phyloP scores from a whole-genome alignment of 345 rosid genomes.

The Ceriops decandra region DNA sequence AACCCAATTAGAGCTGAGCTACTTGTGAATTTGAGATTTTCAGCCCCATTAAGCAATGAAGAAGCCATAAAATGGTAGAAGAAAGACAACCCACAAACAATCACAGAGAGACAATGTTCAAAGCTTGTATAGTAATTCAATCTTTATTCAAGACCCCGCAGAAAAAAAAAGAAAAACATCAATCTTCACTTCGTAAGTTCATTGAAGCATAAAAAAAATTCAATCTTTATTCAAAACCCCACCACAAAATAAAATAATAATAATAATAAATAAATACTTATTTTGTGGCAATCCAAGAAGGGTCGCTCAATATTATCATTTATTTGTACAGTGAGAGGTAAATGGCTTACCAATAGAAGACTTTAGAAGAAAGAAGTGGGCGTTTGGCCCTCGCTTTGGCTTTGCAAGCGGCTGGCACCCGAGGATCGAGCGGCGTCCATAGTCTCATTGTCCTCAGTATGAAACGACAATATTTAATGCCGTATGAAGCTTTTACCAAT shows the following conservation, averaged over 20 bases:
- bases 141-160: too few relatives aligned
- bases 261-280: too few relatives aligned
- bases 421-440: background rate
- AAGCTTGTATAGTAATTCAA: too few relatives aligned
- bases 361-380: too few relatives aligned
- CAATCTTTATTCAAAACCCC: too few relatives aligned
- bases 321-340: background rate
- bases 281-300: too few relatives aligned
- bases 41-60: constrained; percentile 27
- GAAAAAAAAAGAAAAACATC: too few relatives aligned
- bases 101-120: constrained; percentile 11
- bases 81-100: constrained; percentile 6
- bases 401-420: background rate
- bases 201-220: too few relatives aligned
- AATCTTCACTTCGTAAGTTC: too few relatives aligned
- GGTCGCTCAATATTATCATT: too few relatives aligned
- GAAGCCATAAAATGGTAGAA: constrained; percentile 20
- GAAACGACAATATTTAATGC: background rate
- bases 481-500: background rate
- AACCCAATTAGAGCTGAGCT: constrained; percentile 13
- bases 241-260: too few relatives aligned
- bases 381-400: too few relatives aligned
- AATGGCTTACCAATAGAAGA: background rate
- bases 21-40: constrained; percentile 20
- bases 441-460: background rate